A percentile compares a stretch with the other conserved stretches of the same genome.
These are phyloP conservation scores for Metschnikowia gelsemii DNA, from an alignment of 805 yeast genomes.

Conservation along the genomic window DNA sequence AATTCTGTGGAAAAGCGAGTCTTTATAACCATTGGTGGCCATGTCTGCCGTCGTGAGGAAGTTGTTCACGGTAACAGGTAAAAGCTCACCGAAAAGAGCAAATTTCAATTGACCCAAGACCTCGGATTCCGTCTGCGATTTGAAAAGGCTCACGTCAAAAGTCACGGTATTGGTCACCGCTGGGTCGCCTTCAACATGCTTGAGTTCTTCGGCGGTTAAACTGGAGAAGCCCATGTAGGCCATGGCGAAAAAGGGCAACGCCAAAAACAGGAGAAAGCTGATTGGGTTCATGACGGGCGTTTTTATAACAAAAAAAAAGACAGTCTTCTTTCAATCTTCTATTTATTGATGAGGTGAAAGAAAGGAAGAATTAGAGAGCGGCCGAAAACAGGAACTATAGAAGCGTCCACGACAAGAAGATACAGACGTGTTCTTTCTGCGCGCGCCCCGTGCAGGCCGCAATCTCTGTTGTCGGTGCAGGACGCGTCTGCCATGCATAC, in stretches of 20 bases:
- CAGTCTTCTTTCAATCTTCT: no score
- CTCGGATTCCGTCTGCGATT: conserved; percentile 13
- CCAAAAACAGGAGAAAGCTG: conserved; percentile 5
- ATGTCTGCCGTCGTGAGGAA: conserved; percentile 31
- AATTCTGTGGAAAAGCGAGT: conserved; percentile 34
- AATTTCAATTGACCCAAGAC: conserved; percentile 41
- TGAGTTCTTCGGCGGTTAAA: conserved; percentile 22
- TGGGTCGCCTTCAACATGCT: conserved; percentile 42
- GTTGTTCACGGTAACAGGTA: conserved; percentile 33
- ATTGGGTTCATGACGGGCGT: conserved; percentile 9
- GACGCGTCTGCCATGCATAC: no score
- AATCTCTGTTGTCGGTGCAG: no score
- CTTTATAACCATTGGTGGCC: conserved; percentile 29
- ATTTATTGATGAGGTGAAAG: no score
- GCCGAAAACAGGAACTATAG: no score
- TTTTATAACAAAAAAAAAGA: no score
- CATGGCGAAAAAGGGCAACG: conserved; percentile 10
- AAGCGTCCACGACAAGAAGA: no score
- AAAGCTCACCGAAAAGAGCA: conserved; percentile 20
- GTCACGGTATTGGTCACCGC: conserved; percentile 46
- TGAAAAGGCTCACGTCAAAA: conserved; percentile 38
- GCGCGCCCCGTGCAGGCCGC: no score
- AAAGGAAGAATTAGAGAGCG: no score
- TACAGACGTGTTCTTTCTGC: no score
- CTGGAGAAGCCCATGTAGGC: conserved; percentile 2